Evolutionary conservation across 2,329 filamentous ascomycete species (phyloP).

Genomic region (Neonectria punicea): DNA sequence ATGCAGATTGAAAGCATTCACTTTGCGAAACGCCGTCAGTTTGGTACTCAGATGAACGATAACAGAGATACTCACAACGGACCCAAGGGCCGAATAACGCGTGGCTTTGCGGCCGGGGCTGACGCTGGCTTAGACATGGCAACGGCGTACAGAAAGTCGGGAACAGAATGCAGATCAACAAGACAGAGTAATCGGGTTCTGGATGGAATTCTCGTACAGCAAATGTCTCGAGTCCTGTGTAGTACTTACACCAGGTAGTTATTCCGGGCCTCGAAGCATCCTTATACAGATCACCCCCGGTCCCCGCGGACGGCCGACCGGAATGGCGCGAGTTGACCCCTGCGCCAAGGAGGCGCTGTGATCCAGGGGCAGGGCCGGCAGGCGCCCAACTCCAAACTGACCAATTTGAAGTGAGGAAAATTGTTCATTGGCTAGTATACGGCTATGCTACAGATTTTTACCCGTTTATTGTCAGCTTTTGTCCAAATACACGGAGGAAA

Average conservation of each 20-base stretch:
- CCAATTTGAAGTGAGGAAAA: background rate
- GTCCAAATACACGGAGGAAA: background rate
- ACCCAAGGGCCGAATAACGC: slow-evolving; percentile 14
- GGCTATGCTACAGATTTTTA: too few species aligned
- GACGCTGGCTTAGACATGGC: background rate
- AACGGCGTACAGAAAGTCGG: background rate
- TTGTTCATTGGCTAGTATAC: background rate
- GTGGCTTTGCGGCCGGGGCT: slow-evolving; percentile 6
- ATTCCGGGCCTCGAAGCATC: background rate
- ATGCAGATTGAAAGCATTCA: slow-evolving; percentile 12
- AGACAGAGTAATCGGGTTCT: background rate
- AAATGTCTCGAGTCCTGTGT: background rate
- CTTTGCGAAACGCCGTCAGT: background rate
- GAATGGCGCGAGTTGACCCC: background rate
- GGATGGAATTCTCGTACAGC: background rate
- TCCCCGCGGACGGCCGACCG: background rate
- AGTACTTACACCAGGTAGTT: background rate
- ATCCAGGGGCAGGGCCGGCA: background rate
- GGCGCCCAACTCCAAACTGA: background rate
- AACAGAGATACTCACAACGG: slow-evolving; percentile 1
- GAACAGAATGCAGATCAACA: background rate
- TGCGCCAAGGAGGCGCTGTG: background rate
- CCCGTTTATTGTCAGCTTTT: background rate
- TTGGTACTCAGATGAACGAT: background rate
- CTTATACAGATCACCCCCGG: background rate